phyloP scores from a whole-genome alignment of 2,329 filamentous ascomycete genomes.

The Dactylellina sp. region DNA sequence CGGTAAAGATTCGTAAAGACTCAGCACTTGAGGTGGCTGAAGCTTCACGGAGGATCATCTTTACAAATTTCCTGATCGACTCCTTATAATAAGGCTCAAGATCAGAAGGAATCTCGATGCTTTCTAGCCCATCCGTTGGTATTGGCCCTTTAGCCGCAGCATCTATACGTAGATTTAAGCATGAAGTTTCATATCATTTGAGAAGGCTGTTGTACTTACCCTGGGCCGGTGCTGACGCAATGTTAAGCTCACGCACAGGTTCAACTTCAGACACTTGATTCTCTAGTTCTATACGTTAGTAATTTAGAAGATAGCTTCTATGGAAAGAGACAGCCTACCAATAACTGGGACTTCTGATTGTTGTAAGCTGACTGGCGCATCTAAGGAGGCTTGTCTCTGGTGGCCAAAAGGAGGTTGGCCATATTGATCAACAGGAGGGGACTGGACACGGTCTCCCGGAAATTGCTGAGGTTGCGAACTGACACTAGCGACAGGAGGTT shows the following conservation, averaged over 20 bases:
- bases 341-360: not conserved
- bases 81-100: constrained; percentile 59
- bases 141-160: not conserved
- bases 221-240: constrained; percentile 5
- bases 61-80: constrained; percentile 59
- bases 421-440: constrained; percentile 25
- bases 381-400: constrained; percentile 22
- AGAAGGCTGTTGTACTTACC: constrained; percentile 12
- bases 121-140: constrained; percentile 23
- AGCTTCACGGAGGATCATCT: constrained; percentile 60
- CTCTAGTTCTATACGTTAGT: constrained; percentile 16
- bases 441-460: constrained; percentile 26
- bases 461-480: not conserved
- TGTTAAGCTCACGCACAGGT: constrained; percentile 13
- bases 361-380: constrained; percentile 18
- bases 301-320: not conserved
- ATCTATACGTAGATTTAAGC: constrained; percentile 20
- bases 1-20: constrained; percentile 59
- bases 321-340: constrained; percentile 22
- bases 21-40: constrained; percentile 59
- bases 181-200: not conserved
- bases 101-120: constrained; percentile 47
- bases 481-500: not conserved
- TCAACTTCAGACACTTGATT: constrained; percentile 11
- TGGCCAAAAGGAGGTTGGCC: constrained; percentile 15